Percentiles rank a stretch among this genome's conserved stretches.
These are phyloP conservation scores for Aspergillus sp. DNA, from an alignment of 2,329 filamentous ascomycete species.

Conservation along the genomic window DNA sequence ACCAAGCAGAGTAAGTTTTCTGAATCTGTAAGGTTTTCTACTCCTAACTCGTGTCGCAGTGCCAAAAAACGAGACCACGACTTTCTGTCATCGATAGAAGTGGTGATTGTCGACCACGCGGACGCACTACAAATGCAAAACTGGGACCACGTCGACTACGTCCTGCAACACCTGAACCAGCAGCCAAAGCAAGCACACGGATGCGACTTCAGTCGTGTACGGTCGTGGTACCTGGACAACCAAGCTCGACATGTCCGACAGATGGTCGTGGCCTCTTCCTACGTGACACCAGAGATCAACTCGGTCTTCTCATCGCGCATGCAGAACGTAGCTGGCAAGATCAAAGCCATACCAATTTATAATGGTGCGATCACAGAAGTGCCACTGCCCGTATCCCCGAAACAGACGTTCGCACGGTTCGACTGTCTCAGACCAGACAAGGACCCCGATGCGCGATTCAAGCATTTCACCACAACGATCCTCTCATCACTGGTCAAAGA, in stretches of 20 bases:
- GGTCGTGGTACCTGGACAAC: constrained; percentile 87
- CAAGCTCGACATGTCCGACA: constrained; percentile 76
- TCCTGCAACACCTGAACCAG: constrained; percentile 84
- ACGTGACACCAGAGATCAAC: constrained; percentile 82
- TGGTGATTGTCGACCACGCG: constrained; percentile 83
- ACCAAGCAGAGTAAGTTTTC: constrained; percentile 58
- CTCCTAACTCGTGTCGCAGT: constrained; percentile 21
- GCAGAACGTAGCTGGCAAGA: constrained; percentile 72
- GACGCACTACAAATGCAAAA: constrained; percentile 96
- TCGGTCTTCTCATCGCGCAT: constrained; percentile 69
- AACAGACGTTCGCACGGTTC: constrained; percentile 87
- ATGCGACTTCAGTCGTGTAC: constrained; percentile 86
- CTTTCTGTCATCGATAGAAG: constrained; percentile 87
- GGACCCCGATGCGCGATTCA: constrained; percentile 84
- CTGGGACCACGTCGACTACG: constrained; percentile 91
- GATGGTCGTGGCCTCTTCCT: constrained; percentile 72
- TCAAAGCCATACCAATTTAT: constrained; percentile 65
- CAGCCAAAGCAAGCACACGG: constrained; percentile 85
- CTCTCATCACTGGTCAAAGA: constrained; percentile 68
- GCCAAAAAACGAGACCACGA: constrained; percentile 70
- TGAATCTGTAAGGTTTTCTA: constrained; percentile 8
- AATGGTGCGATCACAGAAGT: constrained; percentile 66
- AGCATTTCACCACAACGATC: constrained; percentile 78
- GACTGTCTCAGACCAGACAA: constrained; percentile 60
- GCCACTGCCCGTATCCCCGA: constrained; percentile 55